Percentiles rank a stretch among this genome's conserved stretches.
phyloP scores from a whole-genome alignment of 129 eudicot genomes.

The Silybum marianum region DNA sequence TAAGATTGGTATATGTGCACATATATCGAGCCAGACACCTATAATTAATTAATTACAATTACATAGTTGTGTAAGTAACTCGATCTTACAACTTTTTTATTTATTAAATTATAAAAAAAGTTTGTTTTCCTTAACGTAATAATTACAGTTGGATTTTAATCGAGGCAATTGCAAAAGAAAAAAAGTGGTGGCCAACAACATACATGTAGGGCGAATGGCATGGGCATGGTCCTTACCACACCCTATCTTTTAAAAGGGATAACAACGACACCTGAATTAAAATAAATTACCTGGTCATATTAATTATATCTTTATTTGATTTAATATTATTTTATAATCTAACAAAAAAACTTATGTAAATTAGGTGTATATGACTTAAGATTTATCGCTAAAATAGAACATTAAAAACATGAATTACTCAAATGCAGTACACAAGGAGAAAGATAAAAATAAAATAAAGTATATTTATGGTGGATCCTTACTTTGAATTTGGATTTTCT shows the following conservation, averaged over 20 bases:
- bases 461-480: too few relatives aligned
- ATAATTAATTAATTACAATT: neutral
- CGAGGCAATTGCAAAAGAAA: constrained; percentile 2
- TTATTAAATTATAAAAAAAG: neutral
- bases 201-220: constrained; percentile 23
- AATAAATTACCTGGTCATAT: neutral
- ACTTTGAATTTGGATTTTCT: neutral
- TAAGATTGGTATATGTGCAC: too few relatives aligned
- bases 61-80: neutral
- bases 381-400: neutral
- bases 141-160: neutral
- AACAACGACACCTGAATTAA: constrained; percentile 21
- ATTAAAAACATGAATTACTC: neutral
- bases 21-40: too few relatives aligned
- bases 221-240: constrained; percentile 42
- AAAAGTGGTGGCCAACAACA: constrained; percentile 36
- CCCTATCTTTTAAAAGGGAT: constrained; percentile 17
- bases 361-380: neutral
- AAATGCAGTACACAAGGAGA: neutral
- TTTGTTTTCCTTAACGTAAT: neutral
- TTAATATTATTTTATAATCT: neutral
- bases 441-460: too few relatives aligned
- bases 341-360: neutral
- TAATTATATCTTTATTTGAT: neutral
- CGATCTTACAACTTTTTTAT: neutral